phyloP scores from a whole-genome alignment of 805 yeast species.

The Jamesozyma piceae region DNA sequence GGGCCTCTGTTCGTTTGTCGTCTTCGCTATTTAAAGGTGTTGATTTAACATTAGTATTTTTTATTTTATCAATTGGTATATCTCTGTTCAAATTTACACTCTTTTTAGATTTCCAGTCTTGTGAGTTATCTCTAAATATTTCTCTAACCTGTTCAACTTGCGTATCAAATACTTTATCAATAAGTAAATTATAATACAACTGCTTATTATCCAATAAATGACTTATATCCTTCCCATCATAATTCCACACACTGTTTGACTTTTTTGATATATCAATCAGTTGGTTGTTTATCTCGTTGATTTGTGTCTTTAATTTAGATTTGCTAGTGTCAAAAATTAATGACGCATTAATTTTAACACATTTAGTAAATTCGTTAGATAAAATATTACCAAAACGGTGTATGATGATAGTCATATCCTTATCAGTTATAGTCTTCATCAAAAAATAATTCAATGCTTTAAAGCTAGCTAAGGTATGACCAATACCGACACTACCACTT shows the following conservation, averaged over 20 bases:
- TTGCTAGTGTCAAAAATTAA: constrained; percentile 11
- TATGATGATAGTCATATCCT: background rate
- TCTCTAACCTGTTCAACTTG: constrained; percentile 12
- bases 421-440: background rate
- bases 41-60: background rate
- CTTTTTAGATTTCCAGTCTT: background rate
- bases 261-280: constrained; percentile 9
- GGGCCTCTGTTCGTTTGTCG: too few species aligned
- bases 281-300: constrained; percentile 7
- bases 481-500: background rate
- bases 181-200: constrained; percentile 16
- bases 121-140: constrained; percentile 6
- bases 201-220: constrained; percentile 16
- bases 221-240: constrained; percentile 11
- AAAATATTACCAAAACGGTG: constrained; percentile 14
- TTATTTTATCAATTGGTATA: background rate
- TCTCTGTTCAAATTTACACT: background rate
- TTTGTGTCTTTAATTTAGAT: constrained; percentile 4
- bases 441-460: constrained; percentile 7
- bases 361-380: constrained; percentile 18
- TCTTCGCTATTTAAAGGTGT: too few species aligned
- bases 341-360: constrained; percentile 17
- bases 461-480: constrained; percentile 7
- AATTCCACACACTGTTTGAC: constrained; percentile 9
- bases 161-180: constrained; percentile 20